These are phyloP conservation scores for Aspergillus leporis DNA, from an alignment of 495 filamentous ascomycete species.

Conservation along the genomic window DNA sequence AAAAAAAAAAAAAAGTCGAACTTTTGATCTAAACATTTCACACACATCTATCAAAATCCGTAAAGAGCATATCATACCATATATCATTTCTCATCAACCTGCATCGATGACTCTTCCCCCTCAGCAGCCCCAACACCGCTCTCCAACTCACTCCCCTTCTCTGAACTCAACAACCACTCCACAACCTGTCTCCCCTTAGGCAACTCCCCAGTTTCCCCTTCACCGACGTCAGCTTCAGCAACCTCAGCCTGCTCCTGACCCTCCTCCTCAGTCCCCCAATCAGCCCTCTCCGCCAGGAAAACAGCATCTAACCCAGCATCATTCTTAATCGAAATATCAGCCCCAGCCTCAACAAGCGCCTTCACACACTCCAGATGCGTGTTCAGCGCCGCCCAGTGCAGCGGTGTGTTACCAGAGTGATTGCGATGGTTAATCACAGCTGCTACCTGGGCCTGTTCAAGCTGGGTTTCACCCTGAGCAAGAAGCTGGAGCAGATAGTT, in stretches of 20 bases:
- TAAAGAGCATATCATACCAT: constrained; percentile 13
- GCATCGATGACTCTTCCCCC: neutral
- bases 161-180: constrained; percentile 48
- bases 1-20: constrained; percentile 11
- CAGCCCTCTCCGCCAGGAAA: constrained; percentile 75
- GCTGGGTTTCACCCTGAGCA: constrained; percentile 18
- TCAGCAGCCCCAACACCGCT: constrained; percentile 24
- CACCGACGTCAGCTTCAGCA: constrained; percentile 18
- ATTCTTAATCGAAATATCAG: constrained; percentile 73
- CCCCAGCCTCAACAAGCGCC: constrained; percentile 68
- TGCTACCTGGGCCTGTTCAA: constrained; percentile 1
- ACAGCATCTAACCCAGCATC: constrained; percentile 81
- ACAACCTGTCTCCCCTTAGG: constrained; percentile 45
- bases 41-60: constrained; percentile 6
- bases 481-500: constrained; percentile 48
- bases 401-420: constrained; percentile 76
- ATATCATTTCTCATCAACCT: constrained; percentile 19
- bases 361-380: constrained; percentile 82
- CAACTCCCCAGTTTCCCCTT: constrained; percentile 28
- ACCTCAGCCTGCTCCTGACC: constrained; percentile 18
- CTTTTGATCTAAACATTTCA: constrained; percentile 4
- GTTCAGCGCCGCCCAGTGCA: constrained; percentile 91
- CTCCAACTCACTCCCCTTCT: constrained; percentile 41
- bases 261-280: constrained; percentile 37
- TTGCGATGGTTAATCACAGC: constrained; percentile 70